Evolutionary conservation across 2,329 filamentous ascomycete species (phyloP), one percentile per base, ranked within the genome.

Genomic region (Trichophyton rubrum): DNA sequence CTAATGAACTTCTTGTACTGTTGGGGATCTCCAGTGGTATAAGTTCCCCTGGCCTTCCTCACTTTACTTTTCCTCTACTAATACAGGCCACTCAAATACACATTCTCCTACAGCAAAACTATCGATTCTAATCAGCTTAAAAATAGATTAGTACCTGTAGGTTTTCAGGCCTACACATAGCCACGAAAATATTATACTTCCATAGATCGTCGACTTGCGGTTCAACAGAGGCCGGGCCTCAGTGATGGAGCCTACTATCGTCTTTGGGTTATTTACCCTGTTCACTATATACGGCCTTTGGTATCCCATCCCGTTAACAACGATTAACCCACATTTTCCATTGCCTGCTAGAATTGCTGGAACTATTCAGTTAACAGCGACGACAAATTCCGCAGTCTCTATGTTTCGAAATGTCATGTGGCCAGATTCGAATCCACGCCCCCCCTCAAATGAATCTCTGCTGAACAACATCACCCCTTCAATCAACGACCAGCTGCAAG

Each of bases 201-300:
- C 33, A 13, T 13, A 38, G 3, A 13, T 38, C 3, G 33, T 13
- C 33, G 11, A 38, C 3, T 38, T 38, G 11, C 9, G 3, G 33
- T 38, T 13, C 13, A 13, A 38, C 11, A 0, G 33, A 38, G 33
- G 11, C 5, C n/a, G 15, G 3, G 6, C 40, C n/a, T 47, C 51
- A 13, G 24, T 15, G 8, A 57, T 57, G 55, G 17, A 57, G 13
- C 55, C 55, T 11, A 20, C 17, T 57, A 24, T 41, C 5, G 1
- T 57, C 30, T 30, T 57, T 40, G 55, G 55, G 17, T 24, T 62
- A 13, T 62, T 62, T 35, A 47, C 59, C 6, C 30, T 56, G 56
- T 59, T 64, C 33, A 67, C 62, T 17, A 59, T 68, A 45, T 67
- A 64, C 59, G 64, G 67, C 6, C 55, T 62, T 11, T 68, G 62